Percentiles rank a stretch among this genome's conserved stretches.
Evolutionary conservation across 1,284 basidiomycete genomes (phyloP).

Genomic region (Puccinia horiana): DNA sequence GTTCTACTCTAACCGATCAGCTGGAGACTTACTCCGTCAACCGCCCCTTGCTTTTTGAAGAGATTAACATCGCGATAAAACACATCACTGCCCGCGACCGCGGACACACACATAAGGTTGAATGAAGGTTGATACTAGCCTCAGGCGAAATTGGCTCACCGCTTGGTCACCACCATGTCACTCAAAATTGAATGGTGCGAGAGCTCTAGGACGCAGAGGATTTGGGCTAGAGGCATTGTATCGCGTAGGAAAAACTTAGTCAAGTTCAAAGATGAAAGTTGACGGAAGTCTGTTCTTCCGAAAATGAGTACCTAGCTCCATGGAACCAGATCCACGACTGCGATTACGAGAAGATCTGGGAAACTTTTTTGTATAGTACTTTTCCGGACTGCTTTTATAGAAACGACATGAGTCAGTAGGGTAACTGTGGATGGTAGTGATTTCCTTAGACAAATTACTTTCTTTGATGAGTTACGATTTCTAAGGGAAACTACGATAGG

Average conservation of each 20-base stretch:
- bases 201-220: conserved; percentile 24
- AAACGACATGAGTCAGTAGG: neutral
- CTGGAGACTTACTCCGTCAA: conserved; percentile 38
- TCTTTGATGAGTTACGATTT: neutral
- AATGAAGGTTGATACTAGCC: neutral
- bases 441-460: neutral
- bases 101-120: neutral
- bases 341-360: conserved; percentile 8
- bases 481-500: neutral
- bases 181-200: conserved; percentile 31
- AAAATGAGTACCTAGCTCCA: conserved; percentile 7
- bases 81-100: conserved; percentile 16
- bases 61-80: conserved; percentile 43
- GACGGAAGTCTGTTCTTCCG: neutral
- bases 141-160: neutral
- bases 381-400: neutral
- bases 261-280: neutral
- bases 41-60: conserved; percentile 21
- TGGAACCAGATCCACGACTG: conserved; percentile 24
- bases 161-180: conserved; percentile 38
- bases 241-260: neutral
- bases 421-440: neutral
- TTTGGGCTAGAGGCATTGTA: neutral
- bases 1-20: neutral
- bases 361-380: conserved; percentile 8